These are phyloP conservation scores for Colletotrichum aenigma DNA, from an alignment of 2,329 filamentous ascomycete genomes.

Conservation along the genomic window DNA sequence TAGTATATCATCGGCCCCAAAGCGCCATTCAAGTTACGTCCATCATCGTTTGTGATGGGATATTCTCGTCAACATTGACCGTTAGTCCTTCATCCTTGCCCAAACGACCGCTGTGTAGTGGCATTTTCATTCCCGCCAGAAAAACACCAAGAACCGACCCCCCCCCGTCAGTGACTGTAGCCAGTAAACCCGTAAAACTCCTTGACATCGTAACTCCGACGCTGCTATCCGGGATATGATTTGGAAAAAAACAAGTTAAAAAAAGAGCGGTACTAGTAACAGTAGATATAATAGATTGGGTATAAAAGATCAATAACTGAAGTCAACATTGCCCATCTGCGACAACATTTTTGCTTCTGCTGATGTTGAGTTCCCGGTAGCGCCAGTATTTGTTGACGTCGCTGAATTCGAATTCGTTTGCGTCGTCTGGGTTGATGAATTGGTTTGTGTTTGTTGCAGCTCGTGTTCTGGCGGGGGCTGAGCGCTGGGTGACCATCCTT, in stretches of 20 bases:
- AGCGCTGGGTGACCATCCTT: constrained; percentile 63
- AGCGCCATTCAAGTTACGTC: neutral
- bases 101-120: constrained; percentile 11
- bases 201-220: constrained; percentile 36
- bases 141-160: constrained; percentile 12
- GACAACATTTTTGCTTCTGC: constrained; percentile 56
- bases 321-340: constrained; percentile 64
- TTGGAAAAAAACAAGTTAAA: constrained; percentile 11
- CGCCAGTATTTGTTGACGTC: constrained; percentile 29
- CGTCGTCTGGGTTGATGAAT: constrained; percentile 36
- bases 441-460: constrained; percentile 48
- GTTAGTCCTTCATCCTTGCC: constrained; percentile 3
- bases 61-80: constrained; percentile 16
- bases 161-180: constrained; percentile 10
- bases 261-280: constrained; percentile 17
- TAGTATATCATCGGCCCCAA: neutral
- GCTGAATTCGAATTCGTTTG: constrained; percentile 34
- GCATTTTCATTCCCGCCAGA: constrained; percentile 2
- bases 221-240: constrained; percentile 31
- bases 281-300: constrained; percentile 19
- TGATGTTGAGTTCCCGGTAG: constrained; percentile 36
- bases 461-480: constrained; percentile 55
- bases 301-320: constrained; percentile 57
- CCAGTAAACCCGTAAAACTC: constrained; percentile 26
- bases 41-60: constrained; percentile 1